phyloP scores from a whole-genome alignment of 75 land plant genomes.

The Sequoiadendron giganteum region DNA sequence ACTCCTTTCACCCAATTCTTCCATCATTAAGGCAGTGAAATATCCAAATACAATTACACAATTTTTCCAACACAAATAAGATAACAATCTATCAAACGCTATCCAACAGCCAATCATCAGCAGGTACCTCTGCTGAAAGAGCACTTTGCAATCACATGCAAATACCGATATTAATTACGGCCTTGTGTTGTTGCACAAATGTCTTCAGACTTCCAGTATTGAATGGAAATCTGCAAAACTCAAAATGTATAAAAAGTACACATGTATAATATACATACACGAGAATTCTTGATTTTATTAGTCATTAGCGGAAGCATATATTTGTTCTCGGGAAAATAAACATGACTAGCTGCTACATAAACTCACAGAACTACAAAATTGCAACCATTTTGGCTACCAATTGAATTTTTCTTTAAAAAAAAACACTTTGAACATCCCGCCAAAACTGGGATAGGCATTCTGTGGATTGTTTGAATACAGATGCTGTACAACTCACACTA shows the following conservation, averaged over 20 bases:
- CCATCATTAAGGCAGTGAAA: background rate
- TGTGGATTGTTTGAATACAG: conserved; percentile 3
- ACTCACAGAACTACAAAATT: background rate
- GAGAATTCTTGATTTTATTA: background rate
- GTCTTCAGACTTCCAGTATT: background rate
- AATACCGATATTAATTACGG: background rate
- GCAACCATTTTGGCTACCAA: no score
- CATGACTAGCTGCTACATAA: background rate
- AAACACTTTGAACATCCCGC: background rate
- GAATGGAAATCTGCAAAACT: background rate
- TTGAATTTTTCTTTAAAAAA: background rate
- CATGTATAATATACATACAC: background rate
- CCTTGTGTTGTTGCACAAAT: background rate
- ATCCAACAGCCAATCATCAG: background rate
- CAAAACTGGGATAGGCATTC: background rate
- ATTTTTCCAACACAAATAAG: background rate
- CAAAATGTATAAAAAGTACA: background rate
- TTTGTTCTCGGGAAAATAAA: background rate
- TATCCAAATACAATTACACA: background rate
- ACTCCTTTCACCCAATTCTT: background rate
- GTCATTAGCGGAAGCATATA: background rate
- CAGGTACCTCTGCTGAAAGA: background rate
- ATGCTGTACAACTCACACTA: background rate
- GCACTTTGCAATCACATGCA: background rate
- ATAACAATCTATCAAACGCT: background rate